These are phyloP conservation scores for Aquilaria malaccensis DNA, from an alignment of 345 rosid species.

Conservation along the genomic window DNA sequence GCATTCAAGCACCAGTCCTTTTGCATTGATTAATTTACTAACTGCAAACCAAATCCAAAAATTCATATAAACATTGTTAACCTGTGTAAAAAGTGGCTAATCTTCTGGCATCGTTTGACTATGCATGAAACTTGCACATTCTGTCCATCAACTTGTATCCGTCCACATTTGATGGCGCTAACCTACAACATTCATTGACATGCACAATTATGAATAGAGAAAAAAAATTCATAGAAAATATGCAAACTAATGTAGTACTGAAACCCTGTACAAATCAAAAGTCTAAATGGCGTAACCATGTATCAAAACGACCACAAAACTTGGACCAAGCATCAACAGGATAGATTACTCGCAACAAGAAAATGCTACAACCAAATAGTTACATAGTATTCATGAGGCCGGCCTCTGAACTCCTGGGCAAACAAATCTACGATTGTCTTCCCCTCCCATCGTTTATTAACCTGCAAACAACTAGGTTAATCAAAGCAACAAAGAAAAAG, in stretches of 20 bases:
- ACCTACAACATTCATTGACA: constrained; percentile 33
- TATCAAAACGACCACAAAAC: too few species aligned
- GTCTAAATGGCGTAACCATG: too few species aligned
- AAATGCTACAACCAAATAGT: not conserved
- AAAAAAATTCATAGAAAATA: not conserved
- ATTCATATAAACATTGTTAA: constrained; percentile 13
- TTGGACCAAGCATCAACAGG: too few species aligned
- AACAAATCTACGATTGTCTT: constrained; percentile 87
- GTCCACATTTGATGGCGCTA: constrained; percentile 73
- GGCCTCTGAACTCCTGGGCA: constrained; percentile 80
- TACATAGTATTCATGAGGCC: constrained; percentile 68
- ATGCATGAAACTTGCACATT: constrained; percentile 64
- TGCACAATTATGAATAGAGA: not conserved
- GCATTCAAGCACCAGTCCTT: not conserved
- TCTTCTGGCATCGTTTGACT: constrained; percentile 73
- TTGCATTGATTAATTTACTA: not conserved
- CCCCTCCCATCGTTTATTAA: constrained; percentile 86
- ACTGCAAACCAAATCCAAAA: too few species aligned
- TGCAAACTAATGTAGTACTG: not conserved
- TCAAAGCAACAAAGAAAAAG: not conserved
- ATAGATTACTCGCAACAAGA: too few species aligned
- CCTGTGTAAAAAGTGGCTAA: constrained; percentile 92
- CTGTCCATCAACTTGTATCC: constrained; percentile 82
- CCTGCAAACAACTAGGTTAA: constrained; percentile 30
- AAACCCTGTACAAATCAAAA: not conserved